A percentile compares a stretch with the other conserved stretches of the same genome.
Conservation (phyloP, 768 basidiomycete species). For the Xerocomus potaroensis region DNA sequence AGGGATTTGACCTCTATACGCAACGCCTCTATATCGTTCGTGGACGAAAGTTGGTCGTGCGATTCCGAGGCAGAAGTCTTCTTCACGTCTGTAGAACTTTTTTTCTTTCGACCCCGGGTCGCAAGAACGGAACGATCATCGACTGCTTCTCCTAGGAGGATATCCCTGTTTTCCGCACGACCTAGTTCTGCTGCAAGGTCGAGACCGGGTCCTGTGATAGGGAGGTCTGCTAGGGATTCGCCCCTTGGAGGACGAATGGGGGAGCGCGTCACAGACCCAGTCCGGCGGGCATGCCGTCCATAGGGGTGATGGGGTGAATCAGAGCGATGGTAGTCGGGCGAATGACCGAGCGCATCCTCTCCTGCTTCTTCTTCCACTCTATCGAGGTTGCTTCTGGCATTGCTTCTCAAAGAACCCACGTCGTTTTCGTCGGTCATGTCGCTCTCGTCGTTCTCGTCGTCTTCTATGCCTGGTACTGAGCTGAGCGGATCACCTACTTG, state of each 20-base stretch:
- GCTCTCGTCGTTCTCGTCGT: constrained; percentile 33
- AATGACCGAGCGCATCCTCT: constrained; percentile 40
- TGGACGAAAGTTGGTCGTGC: constrained; percentile 40
- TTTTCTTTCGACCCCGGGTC: constrained; percentile 45
- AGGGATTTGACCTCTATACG: constrained; percentile 86
- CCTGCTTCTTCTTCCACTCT: constrained; percentile 52
- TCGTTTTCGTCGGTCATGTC: constrained; percentile 39
- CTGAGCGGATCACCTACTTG: constrained; percentile 53
- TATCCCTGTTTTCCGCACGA: constrained; percentile 86
- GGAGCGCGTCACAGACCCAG: constrained; percentile 50
- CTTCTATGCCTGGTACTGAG: constrained; percentile 37
- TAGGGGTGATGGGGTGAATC: constrained; percentile 38
- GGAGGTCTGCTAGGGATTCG: constrained; percentile 81
- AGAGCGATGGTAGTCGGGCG: constrained; percentile 36
- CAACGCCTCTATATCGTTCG: constrained; percentile 69
- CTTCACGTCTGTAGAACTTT: constrained; percentile 27
- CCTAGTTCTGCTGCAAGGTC: constrained; percentile 91
- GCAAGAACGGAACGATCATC: constrained; percentile 46
- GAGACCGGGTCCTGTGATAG: constrained; percentile 84
- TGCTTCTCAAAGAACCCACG: constrained; percentile 53
- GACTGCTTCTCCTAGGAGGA: constrained; percentile 51
- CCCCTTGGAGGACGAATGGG: constrained; percentile 47
- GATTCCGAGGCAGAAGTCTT: constrained; percentile 35
- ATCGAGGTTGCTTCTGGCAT: constrained; percentile 54
- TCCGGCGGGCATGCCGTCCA: constrained; percentile 47